Base-by-base conservation (phyloP, 352 stramenopile species). In the Globisporangium heterothallicum region DNA sequence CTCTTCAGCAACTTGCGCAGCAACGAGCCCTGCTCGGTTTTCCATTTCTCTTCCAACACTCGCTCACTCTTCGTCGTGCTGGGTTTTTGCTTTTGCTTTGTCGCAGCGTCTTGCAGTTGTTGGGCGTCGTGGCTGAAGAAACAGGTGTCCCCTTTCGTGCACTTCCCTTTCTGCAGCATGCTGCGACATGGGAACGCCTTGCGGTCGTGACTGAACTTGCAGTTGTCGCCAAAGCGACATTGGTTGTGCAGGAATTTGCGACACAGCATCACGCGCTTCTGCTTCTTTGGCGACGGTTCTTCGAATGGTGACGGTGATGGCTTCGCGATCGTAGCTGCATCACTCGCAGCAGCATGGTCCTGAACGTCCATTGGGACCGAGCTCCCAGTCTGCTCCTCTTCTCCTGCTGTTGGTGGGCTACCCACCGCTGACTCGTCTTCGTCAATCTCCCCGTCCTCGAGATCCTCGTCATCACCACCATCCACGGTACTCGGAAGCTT, bases 1-100 rank as follows among this genome's bases (percentile, higher is more conserved):
- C 78, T 86, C 21, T 82, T 63, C 29, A 93, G 68, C 45, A 93
- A 50, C 54, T 88, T 87, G 35, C 80, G 76, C 49, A 93, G 49
- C 21, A 93, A 64, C 25, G 82, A 90, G 18, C 68, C 72, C 18
- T 85, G 66, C 44, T 88, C 78, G 2, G 60, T 69, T 56, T 74
- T 78, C 68, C 78, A 87, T 53, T 86, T 63, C 50, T 78, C 67
- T 27, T 88, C 76, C 14, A 57, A 30, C 10, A 68, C 70, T 18
- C 49, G 48, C 22, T 54, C 48, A 10, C 9, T 21, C 19, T 40
- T 47, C 10, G 30, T 30, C 52, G 34, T 77, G 78, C 47, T 84
- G 58, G 22, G 63, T 50, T n/a, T 36, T 47, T 24, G 27, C 32
- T 38, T 10, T n/a, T 38, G 53, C 19, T 72, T 74, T 6, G 58